A percentile compares a stretch with the other conserved stretches of the same genome.
Conservation (phyloP, 768 basidiomycete species). For the Boletus reticulatus region DNA sequence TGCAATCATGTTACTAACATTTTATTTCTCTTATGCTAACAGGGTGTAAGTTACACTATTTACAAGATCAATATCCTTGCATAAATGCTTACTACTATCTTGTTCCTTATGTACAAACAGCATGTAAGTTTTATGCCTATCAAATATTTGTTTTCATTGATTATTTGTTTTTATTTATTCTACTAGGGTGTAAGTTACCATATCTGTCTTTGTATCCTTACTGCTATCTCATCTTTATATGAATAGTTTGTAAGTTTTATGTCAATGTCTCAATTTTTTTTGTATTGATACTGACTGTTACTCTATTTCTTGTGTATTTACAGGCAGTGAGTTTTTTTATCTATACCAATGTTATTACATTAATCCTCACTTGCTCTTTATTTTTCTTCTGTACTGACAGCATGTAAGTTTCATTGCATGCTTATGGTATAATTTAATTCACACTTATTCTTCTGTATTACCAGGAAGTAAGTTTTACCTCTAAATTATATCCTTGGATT, state of each 20-base stretch:
- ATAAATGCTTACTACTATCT: no score
- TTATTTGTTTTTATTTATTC: not conserved
- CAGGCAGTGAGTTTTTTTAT: not conserved
- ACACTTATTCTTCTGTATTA: no score
- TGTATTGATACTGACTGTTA: not conserved
- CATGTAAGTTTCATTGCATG: no score
- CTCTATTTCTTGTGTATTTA: not conserved
- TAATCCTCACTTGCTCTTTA: no score
- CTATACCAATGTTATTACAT: not conserved
- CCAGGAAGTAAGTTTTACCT: no score
- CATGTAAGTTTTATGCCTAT: not conserved
- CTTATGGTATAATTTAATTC: no score
- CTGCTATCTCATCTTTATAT: no score
- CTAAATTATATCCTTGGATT: no score
- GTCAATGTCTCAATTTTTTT: no score
- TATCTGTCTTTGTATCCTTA: not conserved
- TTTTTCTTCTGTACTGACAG: no score
- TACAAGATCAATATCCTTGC: not conserved
- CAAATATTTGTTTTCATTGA: not conserved
- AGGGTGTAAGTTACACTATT: not conserved
- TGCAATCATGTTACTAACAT: no score
- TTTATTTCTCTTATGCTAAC: not conserved
- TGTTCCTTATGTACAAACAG: not conserved
- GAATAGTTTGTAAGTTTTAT: no score
- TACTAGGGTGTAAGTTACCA: not conserved